These are phyloP conservation scores for Talaromyces atroroseus DNA, from an alignment of 2,329 filamentous ascomycete genomes.

Conservation along the genomic window DNA sequence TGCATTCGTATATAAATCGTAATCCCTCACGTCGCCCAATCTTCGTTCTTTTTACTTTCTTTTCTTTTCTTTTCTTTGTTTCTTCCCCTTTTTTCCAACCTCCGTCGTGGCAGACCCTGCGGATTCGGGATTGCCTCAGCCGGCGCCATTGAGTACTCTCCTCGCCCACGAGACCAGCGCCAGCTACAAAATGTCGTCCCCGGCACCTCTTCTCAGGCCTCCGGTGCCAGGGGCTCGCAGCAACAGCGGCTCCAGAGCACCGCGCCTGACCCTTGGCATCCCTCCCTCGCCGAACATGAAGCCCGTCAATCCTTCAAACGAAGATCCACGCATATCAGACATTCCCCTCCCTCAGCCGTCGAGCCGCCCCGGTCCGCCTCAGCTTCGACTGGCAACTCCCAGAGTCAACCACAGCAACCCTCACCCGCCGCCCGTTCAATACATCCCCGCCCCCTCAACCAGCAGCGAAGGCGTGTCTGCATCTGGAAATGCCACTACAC, in stretches of 20 bases:
- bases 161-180: not conserved
- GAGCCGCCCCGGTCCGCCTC: slow-evolving; percentile 63
- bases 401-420: slow-evolving; percentile 57
- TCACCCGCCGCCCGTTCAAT: slow-evolving; percentile 43
- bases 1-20: not conserved
- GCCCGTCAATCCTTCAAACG: slow-evolving; percentile 53
- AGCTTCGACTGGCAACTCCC: slow-evolving; percentile 78
- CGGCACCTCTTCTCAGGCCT: slow-evolving; percentile 74
- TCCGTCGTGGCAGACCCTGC: slow-evolving; percentile 3
- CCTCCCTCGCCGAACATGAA: slow-evolving; percentile 79
- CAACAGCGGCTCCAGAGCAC: slow-evolving; percentile 58
- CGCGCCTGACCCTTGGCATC: slow-evolving; percentile 81
- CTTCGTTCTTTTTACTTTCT: no score
- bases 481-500: slow-evolving; percentile 69
- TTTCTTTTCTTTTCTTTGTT: not conserved
- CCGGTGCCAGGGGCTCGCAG: slow-evolving; percentile 68
- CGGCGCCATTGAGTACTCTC: not conserved
- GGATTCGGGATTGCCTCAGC: slow-evolving; percentile 2
- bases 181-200: slow-evolving; percentile 60
- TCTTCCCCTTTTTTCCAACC: not conserved
- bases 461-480: slow-evolving; percentile 52
- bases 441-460: not conserved
- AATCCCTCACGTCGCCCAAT: not conserved
- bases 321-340: slow-evolving; percentile 38
- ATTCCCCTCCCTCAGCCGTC: slow-evolving; percentile 32